A percentile compares a stretch with the other conserved stretches of the same genome.
Evolutionary conservation across 2,329 filamentous ascomycete genomes (phyloP).

Genomic region (Colletotrichum sp.): DNA sequence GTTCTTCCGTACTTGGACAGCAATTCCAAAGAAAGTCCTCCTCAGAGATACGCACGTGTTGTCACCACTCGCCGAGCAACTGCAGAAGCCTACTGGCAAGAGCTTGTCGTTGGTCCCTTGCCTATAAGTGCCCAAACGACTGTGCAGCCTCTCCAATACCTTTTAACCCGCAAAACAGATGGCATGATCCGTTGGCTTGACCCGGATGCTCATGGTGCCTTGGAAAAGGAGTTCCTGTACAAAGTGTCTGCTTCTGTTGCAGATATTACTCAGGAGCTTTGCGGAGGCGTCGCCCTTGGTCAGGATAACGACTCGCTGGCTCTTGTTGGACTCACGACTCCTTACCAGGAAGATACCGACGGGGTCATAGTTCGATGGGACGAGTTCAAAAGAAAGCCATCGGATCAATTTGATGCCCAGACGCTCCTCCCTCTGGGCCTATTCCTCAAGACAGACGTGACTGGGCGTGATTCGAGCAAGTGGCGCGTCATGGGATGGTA

Average conservation of each 20-base stretch:
- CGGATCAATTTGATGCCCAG: conserved; percentile 42
- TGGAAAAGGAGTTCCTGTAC: conserved; percentile 35
- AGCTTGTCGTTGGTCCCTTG: conserved; percentile 56
- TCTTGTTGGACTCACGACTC: conserved; percentile 46
- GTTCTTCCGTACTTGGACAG: conserved; percentile 48
- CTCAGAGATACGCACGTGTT: conserved; percentile 48
- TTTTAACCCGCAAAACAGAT: conserved; percentile 43
- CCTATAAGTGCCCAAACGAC: conserved; percentile 45
- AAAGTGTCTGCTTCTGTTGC: conserved; percentile 31
- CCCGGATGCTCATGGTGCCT: conserved; percentile 40
- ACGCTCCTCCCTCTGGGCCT: conserved; percentile 52
- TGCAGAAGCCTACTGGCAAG: conserved; percentile 40
- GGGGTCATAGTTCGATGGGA: conserved; percentile 52
- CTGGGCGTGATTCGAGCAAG: conserved; percentile 52
- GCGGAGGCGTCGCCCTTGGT: conserved; percentile 40
- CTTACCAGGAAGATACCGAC: conserved; percentile 38
- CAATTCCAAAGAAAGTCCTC: conserved; percentile 30
- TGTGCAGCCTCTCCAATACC: conserved; percentile 43
- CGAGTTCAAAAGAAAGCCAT: conserved; percentile 45
- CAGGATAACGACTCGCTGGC: conserved; percentile 45
- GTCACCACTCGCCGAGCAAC: conserved; percentile 43
- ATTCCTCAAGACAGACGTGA: conserved; percentile 50
- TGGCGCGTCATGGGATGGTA: conserved; percentile 61
- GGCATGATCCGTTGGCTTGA: conserved; percentile 38
- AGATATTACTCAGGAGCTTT: conserved; percentile 50